Percentiles rank a stretch among this genome's conserved stretches.
Evolutionary conservation across 2,329 filamentous ascomycete genomes (phyloP).

Genomic region (Periconia sp.): DNA sequence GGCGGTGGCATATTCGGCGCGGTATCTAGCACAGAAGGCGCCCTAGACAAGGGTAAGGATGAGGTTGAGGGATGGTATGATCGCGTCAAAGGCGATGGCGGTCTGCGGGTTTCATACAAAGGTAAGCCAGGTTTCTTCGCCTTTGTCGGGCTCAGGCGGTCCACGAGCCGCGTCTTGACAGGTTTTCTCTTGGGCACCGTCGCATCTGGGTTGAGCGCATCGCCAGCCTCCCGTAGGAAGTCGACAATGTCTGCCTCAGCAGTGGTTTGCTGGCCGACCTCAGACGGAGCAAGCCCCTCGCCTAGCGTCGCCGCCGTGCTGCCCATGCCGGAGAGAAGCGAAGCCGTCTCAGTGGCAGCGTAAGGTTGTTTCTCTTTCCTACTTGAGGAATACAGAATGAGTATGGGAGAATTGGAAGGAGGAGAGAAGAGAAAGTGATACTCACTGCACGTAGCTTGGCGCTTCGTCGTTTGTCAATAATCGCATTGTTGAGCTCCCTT

Average conservation of each 20-base stretch:
- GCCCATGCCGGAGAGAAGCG: constrained; percentile 39
- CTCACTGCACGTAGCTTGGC: constrained; percentile 50
- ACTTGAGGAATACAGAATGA: constrained; percentile 24
- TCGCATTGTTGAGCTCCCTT: constrained; percentile 56
- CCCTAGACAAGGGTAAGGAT: constrained; percentile 53
- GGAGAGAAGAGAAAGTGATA: constrained; percentile 35
- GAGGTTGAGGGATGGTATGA: constrained; percentile 57
- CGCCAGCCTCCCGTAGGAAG: constrained; percentile 50
- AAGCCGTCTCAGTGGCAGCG: constrained; percentile 37
- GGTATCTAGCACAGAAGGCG: constrained; percentile 58
- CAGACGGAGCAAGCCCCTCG: constrained; percentile 27
- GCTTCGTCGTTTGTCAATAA: constrained; percentile 56
- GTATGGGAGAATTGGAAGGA: constrained; percentile 21
- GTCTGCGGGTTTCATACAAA: constrained; percentile 46
- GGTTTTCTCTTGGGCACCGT: constrained; percentile 33
- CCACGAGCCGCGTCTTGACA: constrained; percentile 28
- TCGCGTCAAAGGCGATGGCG: constrained; percentile 49
- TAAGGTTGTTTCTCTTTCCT: no score
- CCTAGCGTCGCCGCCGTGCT: constrained; percentile 43
- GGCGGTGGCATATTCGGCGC: constrained; percentile 61
- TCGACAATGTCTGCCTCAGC: constrained; percentile 50
- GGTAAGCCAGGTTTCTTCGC: constrained; percentile 42
- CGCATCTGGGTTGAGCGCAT: constrained; percentile 30
- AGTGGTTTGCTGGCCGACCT: constrained; percentile 37
- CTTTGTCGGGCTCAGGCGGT: constrained; percentile 25